These are phyloP conservation scores for Pseudonectria foliicola DNA, from an alignment of 2,329 filamentous ascomycete species.

Conservation along the genomic window DNA sequence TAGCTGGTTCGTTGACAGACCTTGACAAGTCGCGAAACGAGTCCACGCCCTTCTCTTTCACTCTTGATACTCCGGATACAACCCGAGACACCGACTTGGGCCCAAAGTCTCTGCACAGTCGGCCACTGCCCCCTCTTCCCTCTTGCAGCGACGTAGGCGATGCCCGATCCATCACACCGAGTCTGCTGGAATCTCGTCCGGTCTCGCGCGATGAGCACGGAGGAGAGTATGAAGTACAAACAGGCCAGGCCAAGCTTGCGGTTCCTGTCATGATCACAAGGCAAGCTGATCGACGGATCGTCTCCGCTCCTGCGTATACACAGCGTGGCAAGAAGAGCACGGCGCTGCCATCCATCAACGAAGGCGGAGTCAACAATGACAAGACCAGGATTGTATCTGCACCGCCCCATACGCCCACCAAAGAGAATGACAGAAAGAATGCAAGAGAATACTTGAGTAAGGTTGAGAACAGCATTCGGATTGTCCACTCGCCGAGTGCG, in stretches of 20 bases:
- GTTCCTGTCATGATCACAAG: slow-evolving; percentile 25
- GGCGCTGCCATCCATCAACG: slow-evolving; percentile 43
- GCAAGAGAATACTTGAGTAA: slow-evolving; percentile 37
- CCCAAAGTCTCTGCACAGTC: slow-evolving; percentile 35
- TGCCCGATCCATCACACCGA: slow-evolving; percentile 9
- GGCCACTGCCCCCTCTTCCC: slow-evolving; percentile 46
- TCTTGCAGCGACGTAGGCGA: slow-evolving; percentile 18
- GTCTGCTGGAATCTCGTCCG: slow-evolving; percentile 15
- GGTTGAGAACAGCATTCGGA: slow-evolving; percentile 45
- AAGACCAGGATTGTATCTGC: slow-evolving; percentile 42
- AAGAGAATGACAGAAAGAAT: slow-evolving; percentile 24
- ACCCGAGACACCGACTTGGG: slow-evolving; percentile 24
- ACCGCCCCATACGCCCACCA: slow-evolving; percentile 31
- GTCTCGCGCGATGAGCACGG: slow-evolving; percentile 20
- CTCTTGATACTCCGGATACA: slow-evolving; percentile 26
- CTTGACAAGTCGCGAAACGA: slow-evolving; percentile 25
- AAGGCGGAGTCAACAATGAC: slow-evolving; percentile 28
- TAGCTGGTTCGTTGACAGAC: slow-evolving; percentile 28
- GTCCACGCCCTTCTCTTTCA: slow-evolving; percentile 37
- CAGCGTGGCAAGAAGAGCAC: slow-evolving; percentile 31
- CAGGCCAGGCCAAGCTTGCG: slow-evolving; percentile 23
- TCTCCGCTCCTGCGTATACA: slow-evolving; percentile 44
- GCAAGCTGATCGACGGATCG: slow-evolving; percentile 37
- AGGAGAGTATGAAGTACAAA: slow-evolving; percentile 10
- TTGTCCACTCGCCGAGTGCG: slow-evolving; percentile 43